Conservation (phyloP, 2,329 filamentous ascomycete species). For the Tetracladium maxilliforme region DNA sequence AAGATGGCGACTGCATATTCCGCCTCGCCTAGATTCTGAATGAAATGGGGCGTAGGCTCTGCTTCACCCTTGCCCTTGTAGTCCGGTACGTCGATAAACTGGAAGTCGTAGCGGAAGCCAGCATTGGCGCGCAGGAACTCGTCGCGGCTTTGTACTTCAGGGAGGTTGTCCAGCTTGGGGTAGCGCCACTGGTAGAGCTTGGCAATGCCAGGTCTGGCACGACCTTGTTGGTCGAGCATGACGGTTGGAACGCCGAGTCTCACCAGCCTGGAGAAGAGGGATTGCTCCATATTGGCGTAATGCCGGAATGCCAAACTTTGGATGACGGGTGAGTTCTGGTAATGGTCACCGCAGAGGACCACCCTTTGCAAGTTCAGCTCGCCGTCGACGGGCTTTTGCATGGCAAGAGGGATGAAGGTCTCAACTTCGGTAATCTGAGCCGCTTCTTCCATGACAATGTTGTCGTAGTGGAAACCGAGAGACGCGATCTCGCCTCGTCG, state of each 20-base stretch:
- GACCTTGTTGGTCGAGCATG: constrained; percentile 83
- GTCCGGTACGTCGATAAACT: constrained; percentile 90
- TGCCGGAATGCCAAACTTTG: constrained; percentile 89
- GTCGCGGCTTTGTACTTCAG: constrained; percentile 49
- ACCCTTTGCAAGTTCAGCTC: constrained; percentile 71
- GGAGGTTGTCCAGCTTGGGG: constrained; percentile 61
- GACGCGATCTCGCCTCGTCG: constrained; percentile 76
- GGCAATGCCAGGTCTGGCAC: constrained; percentile 75
- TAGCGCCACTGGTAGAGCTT: constrained; percentile 92
- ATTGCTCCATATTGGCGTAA: constrained; percentile 93
- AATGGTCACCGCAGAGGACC: constrained; percentile 86
- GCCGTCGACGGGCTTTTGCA: constrained; percentile 67
- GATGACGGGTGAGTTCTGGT: constrained; percentile 91
- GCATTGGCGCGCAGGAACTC: constrained; percentile 78
- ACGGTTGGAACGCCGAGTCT: constrained; percentile 86
- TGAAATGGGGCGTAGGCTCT: constrained; percentile 85
- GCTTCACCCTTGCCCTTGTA: constrained; percentile 84
- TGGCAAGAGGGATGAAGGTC: constrained; percentile 86
- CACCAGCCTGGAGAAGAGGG: constrained; percentile 80
- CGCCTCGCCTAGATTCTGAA: constrained; percentile 92
- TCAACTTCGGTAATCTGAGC: constrained; percentile 97
- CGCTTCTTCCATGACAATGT: constrained; percentile 95
- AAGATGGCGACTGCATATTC: constrained; percentile 93
- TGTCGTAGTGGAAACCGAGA: constrained; percentile 95
- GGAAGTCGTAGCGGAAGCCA: constrained; percentile 86